Conservation (phyloP, 2,329 filamentous ascomycete species). For the Piedraia hortae region DNA sequence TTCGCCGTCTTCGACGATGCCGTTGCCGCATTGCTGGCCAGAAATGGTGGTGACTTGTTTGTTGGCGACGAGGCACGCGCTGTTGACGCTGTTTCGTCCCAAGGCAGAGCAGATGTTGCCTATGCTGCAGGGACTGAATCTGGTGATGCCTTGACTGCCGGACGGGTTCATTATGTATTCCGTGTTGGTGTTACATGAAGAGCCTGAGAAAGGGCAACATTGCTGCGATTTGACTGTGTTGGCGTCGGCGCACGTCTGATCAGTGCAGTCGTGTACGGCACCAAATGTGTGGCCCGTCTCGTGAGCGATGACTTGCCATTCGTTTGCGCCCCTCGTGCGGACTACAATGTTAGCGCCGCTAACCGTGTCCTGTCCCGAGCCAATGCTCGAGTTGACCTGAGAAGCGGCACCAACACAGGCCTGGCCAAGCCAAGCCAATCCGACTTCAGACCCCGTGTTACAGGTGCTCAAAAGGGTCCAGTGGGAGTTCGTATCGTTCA, state of each 20-base stretch:
- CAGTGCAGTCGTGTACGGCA: constrained; percentile 75
- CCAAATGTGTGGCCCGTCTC: constrained; percentile 88
- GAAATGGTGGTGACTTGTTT: constrained; percentile 54
- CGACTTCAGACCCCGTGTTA: constrained; percentile 58
- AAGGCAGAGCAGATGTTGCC: constrained; percentile 86
- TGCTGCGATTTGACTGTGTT: constrained; percentile 31
- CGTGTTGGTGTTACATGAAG: constrained; percentile 46
- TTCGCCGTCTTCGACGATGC: constrained; percentile 81
- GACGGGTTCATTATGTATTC: constrained; percentile 91
- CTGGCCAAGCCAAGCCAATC: constrained; percentile 78
- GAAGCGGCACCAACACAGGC: constrained; percentile 36
- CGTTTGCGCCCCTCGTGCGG: constrained; percentile 35
- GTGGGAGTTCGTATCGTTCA: constrained; percentile 59
- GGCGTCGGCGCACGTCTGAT: constrained; percentile 34
- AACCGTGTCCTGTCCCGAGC: constrained; percentile 37
- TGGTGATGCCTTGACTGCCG: constrained; percentile 40
- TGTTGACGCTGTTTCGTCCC: constrained; percentile 46
- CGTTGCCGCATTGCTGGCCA: constrained; percentile 75
- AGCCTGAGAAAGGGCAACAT: constrained; percentile 53
- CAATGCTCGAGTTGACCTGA: constrained; percentile 11
- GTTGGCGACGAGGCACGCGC: constrained; percentile 60
- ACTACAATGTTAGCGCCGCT: constrained; percentile 76
- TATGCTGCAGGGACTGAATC: constrained; percentile 68
- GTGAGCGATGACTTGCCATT: constrained; percentile 92
- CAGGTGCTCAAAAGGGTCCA: constrained; percentile 77